Conservation (phyloP, 176 grass and related monocot genomes). For the Poa pratensis region DNA sequence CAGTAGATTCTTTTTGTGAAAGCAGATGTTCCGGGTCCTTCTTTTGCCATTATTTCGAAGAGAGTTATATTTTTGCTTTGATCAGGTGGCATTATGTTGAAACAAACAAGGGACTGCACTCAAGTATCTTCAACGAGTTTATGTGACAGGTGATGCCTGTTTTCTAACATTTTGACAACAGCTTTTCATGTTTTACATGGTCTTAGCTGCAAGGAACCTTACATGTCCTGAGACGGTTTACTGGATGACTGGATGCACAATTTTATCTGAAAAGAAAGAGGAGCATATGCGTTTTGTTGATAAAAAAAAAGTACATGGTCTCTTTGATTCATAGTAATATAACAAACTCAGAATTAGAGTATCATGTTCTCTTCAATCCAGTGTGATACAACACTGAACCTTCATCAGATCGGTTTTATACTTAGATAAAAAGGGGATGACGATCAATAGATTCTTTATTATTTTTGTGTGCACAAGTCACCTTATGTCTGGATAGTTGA, state of each 20-base stretch:
- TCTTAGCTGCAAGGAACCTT: neutral
- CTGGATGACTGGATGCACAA: neutral
- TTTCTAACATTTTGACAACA: neutral
- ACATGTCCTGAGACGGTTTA: neutral
- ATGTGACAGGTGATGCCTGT: neutral
- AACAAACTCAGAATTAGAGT: neutral
- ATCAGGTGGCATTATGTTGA: neutral
- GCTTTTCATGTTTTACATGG: neutral
- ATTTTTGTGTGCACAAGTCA: no score
- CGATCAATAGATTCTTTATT: no score
- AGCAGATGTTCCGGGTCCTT: conserved; percentile 12
- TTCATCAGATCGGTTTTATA: no score
- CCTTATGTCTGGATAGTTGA: no score
- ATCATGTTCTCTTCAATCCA: no score
- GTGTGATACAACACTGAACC: no score
- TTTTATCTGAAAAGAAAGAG: neutral
- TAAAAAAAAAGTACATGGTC: neutral
- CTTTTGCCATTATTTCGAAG: neutral
- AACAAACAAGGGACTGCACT: neutral
- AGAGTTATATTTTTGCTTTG: neutral
- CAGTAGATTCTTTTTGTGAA: conserved; percentile 4
- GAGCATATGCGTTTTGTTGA: neutral
- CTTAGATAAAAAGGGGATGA: no score
- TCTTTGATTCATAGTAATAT: neutral
- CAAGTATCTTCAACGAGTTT: neutral